A percentile compares a stretch with the other conserved stretches of the same genome.
Conservation (phyloP, 1,139 yeast genomes). For the Barnettozyma hawaiiensis region DNA sequence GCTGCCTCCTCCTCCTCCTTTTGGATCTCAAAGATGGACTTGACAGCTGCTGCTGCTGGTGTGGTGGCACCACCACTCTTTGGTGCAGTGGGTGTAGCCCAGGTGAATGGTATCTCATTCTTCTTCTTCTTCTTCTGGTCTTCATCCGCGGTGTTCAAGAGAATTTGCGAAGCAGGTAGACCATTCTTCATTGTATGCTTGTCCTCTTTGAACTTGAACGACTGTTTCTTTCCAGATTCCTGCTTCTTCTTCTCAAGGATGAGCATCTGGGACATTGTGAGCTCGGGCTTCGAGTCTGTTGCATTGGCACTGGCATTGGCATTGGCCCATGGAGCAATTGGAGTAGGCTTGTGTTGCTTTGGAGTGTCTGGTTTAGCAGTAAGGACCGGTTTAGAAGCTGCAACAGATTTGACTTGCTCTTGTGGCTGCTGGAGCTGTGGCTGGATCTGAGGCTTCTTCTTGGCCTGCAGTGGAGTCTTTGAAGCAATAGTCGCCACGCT, state of each 20-base stretch:
- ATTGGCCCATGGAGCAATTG: conserved; percentile 59
- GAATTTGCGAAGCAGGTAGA: conserved; percentile 26
- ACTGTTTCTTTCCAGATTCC: conserved; percentile 33
- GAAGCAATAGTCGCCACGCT: too few species aligned
- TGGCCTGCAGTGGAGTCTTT: conserved; percentile 2
- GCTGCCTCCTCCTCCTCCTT: conserved; percentile 39
- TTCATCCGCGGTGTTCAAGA: conserved; percentile 27
- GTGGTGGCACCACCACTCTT: conserved; percentile 18
- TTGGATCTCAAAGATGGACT: conserved; percentile 44
- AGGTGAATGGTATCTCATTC: conserved; percentile 18
- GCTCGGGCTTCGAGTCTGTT: conserved; percentile 2
- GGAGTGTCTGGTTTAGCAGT: conserved; percentile 19
- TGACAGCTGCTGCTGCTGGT: conserved; percentile 25
- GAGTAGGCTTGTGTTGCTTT: conserved; percentile 27
- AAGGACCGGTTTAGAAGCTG: background rate
- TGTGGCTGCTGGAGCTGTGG: too few species aligned
- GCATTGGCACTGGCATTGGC: conserved; percentile 22
- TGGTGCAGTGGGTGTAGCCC: conserved; percentile 23
- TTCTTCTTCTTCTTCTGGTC: conserved; percentile 15
- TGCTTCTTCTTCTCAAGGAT: conserved; percentile 61
- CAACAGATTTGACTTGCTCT: too few species aligned
- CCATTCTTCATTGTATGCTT: conserved; percentile 18
- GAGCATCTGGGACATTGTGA: conserved; percentile 47
- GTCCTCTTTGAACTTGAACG: conserved; percentile 26
- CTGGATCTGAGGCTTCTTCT: conserved; percentile 10